Conservation (phyloP, 148 eudicot genomes). For the Camellia lanceoleosa region DNA sequence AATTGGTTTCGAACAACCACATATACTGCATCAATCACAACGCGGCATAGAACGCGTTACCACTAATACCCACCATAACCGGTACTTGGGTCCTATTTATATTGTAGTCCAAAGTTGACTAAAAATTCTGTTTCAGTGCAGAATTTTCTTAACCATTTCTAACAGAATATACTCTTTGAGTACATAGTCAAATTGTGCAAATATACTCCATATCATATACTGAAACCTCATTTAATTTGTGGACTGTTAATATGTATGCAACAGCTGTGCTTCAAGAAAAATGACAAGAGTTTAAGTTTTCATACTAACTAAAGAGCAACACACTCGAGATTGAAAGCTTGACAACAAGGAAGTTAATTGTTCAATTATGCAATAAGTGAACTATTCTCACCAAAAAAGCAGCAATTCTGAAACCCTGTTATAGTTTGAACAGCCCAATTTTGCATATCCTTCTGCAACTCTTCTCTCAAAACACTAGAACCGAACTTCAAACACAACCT, state of each 20-base stretch:
- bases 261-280: neutral
- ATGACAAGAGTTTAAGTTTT: neutral
- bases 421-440: conserved; percentile 40
- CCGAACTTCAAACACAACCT: conserved; percentile 49
- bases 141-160: no score
- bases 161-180: no score
- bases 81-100: no score
- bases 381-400: conserved; percentile 59
- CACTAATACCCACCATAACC: no score
- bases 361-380: neutral
- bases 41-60: no score
- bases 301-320: neutral
- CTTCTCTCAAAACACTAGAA: conserved; percentile 29
- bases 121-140: no score
- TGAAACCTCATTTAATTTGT: neutral
- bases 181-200: neutral
- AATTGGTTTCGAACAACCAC: no score
- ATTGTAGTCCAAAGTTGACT: no score
- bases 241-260: neutral
- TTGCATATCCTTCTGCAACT: conserved; percentile 35
- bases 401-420: conserved; percentile 48
- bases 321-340: neutral
- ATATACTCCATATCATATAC: neutral
- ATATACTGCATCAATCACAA: no score
- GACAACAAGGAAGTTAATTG: neutral